Conservation (phyloP, 75 land plant species). For the Cunninghamia lanceolata region DNA sequence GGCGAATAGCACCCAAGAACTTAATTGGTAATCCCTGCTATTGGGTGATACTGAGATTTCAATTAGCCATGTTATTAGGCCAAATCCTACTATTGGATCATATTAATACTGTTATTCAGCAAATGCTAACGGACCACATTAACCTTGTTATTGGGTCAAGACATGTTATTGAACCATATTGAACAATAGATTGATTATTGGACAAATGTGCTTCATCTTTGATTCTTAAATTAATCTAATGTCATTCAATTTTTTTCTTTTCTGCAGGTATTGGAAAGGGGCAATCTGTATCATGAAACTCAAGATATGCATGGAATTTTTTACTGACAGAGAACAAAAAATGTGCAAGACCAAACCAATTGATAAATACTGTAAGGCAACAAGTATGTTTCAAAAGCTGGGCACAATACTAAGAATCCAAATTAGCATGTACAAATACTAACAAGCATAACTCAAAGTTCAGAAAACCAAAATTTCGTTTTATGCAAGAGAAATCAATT, state of each 20-base stretch:
- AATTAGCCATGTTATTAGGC: no score
- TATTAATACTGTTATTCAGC: not conserved
- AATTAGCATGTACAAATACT: not conserved
- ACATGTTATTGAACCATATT: not conserved
- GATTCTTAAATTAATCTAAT: not conserved
- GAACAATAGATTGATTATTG: not conserved
- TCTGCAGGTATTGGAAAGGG: not conserved
- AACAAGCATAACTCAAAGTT: not conserved
- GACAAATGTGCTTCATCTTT: not conserved
- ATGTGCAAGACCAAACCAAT: not conserved
- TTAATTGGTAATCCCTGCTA: no score
- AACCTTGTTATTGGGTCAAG: not conserved
- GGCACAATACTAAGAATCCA: not conserved
- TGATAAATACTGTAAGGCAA: not conserved
- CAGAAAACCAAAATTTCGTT: not conserved
- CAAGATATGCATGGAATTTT: not conserved
- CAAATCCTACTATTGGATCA: not conserved
- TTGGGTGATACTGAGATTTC: no score
- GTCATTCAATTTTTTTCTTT: not conserved
- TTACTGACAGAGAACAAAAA: not conserved
- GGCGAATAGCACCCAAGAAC: no score
- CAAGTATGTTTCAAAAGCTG: not conserved
- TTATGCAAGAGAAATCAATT: slow-evolving; percentile 1
- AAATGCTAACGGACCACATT: not conserved
- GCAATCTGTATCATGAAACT: not conserved